These are phyloP conservation scores for Tremella yokohamensis DNA, from an alignment of 768 basidiomycete genomes.

Conservation along the genomic window DNA sequence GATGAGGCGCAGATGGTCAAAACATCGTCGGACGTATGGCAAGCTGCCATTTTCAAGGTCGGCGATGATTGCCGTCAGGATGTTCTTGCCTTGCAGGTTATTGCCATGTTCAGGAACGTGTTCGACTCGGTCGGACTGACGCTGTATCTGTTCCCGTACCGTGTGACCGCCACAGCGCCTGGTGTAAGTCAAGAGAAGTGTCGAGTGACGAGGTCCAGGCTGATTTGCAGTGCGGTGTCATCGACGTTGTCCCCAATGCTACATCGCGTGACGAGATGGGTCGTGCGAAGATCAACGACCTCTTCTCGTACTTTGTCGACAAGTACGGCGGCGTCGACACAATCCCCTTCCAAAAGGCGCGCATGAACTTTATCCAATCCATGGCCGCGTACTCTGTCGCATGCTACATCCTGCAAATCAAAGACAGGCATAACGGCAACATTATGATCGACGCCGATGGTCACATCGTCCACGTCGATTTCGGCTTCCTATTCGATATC, in stretches of 20 bases:
- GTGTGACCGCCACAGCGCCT: conserved; percentile 93
- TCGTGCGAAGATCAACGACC: conserved; percentile 92
- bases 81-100: conserved; percentile 91
- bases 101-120: conserved; percentile 99
- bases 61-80: conserved; percentile 99
- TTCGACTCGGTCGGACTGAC: conserved; percentile 83
- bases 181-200: conserved; percentile 62
- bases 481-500: conserved; percentile 64
- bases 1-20: conserved; percentile 38
- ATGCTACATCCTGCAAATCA: conserved; percentile 97
- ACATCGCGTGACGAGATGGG: conserved; percentile 99
- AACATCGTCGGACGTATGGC: conserved; percentile 77
- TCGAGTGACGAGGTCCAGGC: conserved; percentile 2
- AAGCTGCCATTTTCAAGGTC: conserved; percentile 98
- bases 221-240: conserved; percentile 80
- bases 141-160: conserved; percentile 89
- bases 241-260: conserved; percentile 95
- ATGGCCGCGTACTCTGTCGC: conserved; percentile 99
- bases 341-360: conserved; percentile 82
- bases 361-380: conserved; percentile 93
- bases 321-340: conserved; percentile 91
- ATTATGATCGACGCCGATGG: conserved; percentile 99
- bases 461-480: conserved; percentile 81
- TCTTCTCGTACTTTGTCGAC: conserved; percentile 86
- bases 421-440: conserved; percentile 97